These are phyloP conservation scores for Lignosus rhinocerotis DNA, from an alignment of 1,284 basidiomycete species.

Conservation along the genomic window DNA sequence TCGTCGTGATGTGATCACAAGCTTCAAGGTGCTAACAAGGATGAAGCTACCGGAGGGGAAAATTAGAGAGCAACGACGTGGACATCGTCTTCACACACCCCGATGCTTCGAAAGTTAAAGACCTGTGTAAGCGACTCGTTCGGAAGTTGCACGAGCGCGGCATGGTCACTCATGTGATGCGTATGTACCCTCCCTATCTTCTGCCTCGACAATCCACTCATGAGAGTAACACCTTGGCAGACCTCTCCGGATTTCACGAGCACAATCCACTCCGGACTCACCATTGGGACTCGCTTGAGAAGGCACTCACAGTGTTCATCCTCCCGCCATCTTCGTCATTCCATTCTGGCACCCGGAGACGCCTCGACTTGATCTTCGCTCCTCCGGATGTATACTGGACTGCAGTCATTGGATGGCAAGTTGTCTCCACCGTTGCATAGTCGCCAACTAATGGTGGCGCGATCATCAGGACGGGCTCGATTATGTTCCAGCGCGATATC, in stretches of 20 bases:
- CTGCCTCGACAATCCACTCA: background rate
- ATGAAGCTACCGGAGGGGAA: slow-evolving; percentile 73
- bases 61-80: slow-evolving; percentile 70
- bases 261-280: slow-evolving; percentile 53
- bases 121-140: slow-evolving; percentile 39
- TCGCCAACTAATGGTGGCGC: background rate
- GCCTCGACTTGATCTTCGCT: slow-evolving; percentile 77
- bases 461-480: slow-evolving; percentile 69
- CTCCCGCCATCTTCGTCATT: slow-evolving; percentile 43
- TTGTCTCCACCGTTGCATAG: background rate
- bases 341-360: slow-evolving; percentile 46
- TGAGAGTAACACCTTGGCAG: slow-evolving; percentile 29
- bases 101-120: slow-evolving; percentile 46
- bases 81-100: slow-evolving; percentile 79
- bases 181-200: slow-evolving; percentile 39
- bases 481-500: slow-evolving; percentile 80
- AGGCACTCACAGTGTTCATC: slow-evolving; percentile 66
- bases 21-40: background rate
- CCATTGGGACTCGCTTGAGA: slow-evolving; percentile 70
- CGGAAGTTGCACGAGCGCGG: slow-evolving; percentile 43
- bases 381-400: slow-evolving; percentile 72
- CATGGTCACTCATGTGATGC: slow-evolving; percentile 67
- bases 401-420: slow-evolving; percentile 76
- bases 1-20: background rate
- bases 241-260: slow-evolving; percentile 57